Conservation (phyloP, 306 rosid genomes). For the Begonia loranthoides region DNA sequence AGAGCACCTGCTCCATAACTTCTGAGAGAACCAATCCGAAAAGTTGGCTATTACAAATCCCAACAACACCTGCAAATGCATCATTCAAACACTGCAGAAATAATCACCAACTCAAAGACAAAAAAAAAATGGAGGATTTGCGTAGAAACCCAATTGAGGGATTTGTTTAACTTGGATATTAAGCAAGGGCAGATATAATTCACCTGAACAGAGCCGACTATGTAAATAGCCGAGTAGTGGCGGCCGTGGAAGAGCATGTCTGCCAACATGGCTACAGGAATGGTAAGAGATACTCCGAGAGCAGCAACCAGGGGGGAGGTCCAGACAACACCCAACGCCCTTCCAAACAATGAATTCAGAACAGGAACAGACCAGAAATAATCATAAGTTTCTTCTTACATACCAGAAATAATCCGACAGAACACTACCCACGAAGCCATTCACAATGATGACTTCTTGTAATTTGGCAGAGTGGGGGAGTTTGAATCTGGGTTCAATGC, state of each 20-base stretch:
- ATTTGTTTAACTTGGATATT: too few species aligned
- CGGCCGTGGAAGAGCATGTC: constrained; percentile 22
- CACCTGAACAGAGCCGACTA: constrained; percentile 17
- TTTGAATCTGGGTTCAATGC: constrained; percentile 21
- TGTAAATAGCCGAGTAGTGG: constrained; percentile 13
- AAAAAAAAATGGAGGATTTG: too few species aligned
- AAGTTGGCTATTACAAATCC: constrained; percentile 20
- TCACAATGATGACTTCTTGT: constrained; percentile 12
- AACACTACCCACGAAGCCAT: constrained; percentile 20
- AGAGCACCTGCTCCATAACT: background rate
- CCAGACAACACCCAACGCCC: constrained; percentile 26
- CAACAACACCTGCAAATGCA: constrained; percentile 14
- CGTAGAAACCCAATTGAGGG: too few species aligned
- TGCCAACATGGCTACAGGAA: constrained; percentile 18
- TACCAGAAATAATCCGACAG: constrained; percentile 24
- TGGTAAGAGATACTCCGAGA: constrained; percentile 18
- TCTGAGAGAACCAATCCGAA: constrained; percentile 13
- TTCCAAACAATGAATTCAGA: background rate
- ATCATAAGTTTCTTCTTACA: background rate
- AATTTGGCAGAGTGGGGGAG: constrained; percentile 12
- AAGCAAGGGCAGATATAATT: background rate
- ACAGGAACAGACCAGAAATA: background rate
- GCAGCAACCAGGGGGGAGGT: constrained; percentile 20
- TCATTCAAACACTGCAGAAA: too few species aligned
- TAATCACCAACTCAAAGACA: too few species aligned